Base-by-base conservation (phyloP, 805 yeast species). In the Priceomyces melissophilus region DNA sequence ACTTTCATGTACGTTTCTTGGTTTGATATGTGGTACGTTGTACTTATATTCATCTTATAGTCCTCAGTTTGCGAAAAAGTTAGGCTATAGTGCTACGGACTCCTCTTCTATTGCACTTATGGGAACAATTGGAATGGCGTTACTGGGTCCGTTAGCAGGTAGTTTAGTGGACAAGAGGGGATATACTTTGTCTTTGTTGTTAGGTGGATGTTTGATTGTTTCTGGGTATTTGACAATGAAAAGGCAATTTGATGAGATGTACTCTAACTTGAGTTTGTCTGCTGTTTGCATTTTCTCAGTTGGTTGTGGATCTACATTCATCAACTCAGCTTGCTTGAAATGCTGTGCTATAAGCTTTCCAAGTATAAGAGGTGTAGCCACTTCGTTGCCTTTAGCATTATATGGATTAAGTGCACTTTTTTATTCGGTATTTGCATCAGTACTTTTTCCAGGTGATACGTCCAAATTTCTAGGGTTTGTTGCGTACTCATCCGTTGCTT, bases 1-100 rank as follows among this genome's bases (percentile, higher is more conserved):
- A 15, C 44, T 61, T 27, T 60, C 65, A 10, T 58, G 66, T 40
- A 61, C 66, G 12, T 61, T 60, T 55, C 39, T 67, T 48, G 84
- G 84, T 10, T 58, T 82, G 36, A 75, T 75, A 12, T 79, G 87
- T 50, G 95, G 95, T 1, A 86, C 93, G 1, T 65, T 84, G 52
- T 86, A 86, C 60, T 65, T 85, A 35, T 86, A 81, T 61, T 80
- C 87, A 7, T 86, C 87, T 1, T 86, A 79, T 57, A 82, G 88
- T 30, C 91, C 95, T 0, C 93, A 86, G 56, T 69, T 84, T 40
- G 86, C 89, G 1, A 60, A 59, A 23, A 69, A 70, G 38, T 69
- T 86, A 39, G 62, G 63, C 14, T 78, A 86, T 49, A 56, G 78
- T 1, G 87, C 86, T 2, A 71, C 86, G 0, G 75, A 82, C 39